Percentiles rank a stretch among this genome's conserved stretches.
Evolutionary conservation across 495 filamentous ascomycete species (phyloP).

Genomic region (Hypoxylon crocopeplum): DNA sequence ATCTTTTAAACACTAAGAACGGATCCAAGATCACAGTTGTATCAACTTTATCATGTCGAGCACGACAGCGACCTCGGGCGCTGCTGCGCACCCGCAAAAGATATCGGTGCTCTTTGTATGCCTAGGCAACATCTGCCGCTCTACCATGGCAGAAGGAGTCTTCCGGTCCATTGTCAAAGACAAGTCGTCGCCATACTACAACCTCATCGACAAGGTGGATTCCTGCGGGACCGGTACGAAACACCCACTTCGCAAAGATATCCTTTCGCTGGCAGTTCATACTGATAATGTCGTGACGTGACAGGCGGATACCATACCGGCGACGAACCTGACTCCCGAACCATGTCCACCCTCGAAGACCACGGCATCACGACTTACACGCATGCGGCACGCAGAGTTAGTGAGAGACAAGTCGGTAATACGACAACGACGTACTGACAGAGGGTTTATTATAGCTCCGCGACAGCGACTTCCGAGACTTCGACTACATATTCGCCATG

Average conservation of each 20-base stretch:
- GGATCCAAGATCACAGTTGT: no score
- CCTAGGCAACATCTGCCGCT: slow-evolving; percentile 94
- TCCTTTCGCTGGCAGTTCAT: not conserved
- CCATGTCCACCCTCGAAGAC: slow-evolving; percentile 76
- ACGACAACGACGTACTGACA: slow-evolving; percentile 8
- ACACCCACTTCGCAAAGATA: slow-evolving; percentile 10
- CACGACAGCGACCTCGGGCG: not conserved
- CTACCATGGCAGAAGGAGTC: slow-evolving; percentile 94
- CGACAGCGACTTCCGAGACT: slow-evolving; percentile 73
- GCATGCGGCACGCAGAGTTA: slow-evolving; percentile 79
- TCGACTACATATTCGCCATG: slow-evolving; percentile 96
- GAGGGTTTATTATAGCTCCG: slow-evolving; percentile 29
- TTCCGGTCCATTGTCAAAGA: slow-evolving; percentile 75
- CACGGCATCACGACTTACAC: slow-evolving; percentile 78
- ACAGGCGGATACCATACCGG: slow-evolving; percentile 76
- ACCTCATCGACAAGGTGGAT: slow-evolving; percentile 74
- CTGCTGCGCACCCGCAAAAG: slow-evolving; percentile 37
- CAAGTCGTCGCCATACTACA: slow-evolving; percentile 56
- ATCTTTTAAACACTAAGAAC: no score
- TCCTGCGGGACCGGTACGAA: slow-evolving; percentile 78
- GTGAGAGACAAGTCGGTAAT: slow-evolving; percentile 2
- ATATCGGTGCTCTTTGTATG: slow-evolving; percentile 94
- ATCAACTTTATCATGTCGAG: no score
- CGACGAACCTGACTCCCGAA: slow-evolving; percentile 78
- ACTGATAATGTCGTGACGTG: not conserved